Evolutionary conservation across 1,284 basidiomycete species (phyloP).

Genomic region (Naganishia albida): DNA sequence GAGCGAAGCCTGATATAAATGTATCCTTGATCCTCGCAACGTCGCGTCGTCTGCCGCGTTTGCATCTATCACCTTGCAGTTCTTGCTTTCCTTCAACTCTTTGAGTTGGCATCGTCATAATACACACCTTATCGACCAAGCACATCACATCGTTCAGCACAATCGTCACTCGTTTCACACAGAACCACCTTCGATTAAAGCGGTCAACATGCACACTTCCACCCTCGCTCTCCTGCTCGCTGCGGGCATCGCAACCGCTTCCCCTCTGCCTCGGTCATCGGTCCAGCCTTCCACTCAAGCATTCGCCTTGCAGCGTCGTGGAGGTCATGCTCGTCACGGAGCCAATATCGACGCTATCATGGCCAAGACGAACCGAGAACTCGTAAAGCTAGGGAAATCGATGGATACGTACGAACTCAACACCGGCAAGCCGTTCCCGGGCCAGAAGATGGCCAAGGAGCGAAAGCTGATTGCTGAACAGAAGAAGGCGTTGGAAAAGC

Average conservation of each 20-base stretch:
- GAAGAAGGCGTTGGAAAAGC: neutral
- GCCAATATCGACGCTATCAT: slow-evolving; percentile 5
- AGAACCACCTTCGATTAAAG: neutral
- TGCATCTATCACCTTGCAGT: neutral
- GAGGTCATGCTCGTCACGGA: slow-evolving; percentile 7
- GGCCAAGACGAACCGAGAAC: slow-evolving; percentile 6
- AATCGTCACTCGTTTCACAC: neutral
- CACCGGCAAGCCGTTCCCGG: slow-evolving; percentile 9
- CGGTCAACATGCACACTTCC: slow-evolving; percentile 5
- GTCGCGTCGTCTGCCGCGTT: neutral
- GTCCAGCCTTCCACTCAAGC: neutral
- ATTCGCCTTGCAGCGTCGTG: slow-evolving; percentile 12
- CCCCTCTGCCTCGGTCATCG: slow-evolving; percentile 4
- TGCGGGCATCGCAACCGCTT: slow-evolving; percentile 4
- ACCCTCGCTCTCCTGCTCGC: neutral
- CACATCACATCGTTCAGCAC: neutral
- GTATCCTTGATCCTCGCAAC: neutral
- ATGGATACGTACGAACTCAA: slow-evolving; percentile 26
- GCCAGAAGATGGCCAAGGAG: slow-evolving; percentile 3
- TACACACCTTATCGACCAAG: neutral
- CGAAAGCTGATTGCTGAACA: neutral
- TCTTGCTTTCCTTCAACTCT: neutral
- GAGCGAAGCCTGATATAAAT: neutral
- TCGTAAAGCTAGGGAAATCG: slow-evolving; percentile 5
- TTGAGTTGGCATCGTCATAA: neutral